Evolutionary conservation across 305 asterid species (phyloP).

Genomic region (Fraxinus greggii): DNA sequence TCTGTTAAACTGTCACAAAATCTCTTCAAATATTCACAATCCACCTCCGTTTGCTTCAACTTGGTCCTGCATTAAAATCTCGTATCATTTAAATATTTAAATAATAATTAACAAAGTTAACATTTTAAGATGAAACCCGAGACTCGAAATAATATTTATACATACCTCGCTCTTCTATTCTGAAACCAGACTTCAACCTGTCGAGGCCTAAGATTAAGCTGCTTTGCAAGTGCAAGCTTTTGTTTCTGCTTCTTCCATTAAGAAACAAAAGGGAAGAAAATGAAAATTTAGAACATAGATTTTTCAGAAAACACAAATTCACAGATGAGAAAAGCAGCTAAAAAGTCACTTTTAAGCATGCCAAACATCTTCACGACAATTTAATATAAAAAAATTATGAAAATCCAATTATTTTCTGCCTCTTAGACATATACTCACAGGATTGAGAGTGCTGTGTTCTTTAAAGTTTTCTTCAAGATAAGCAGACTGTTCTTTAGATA

Average conservation of each 20-base stretch:
- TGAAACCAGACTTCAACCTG: conserved; percentile 82
- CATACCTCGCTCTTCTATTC: conserved; percentile 65
- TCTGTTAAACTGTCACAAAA: conserved; percentile 45
- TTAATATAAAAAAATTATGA: neutral
- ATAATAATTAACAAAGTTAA: neutral
- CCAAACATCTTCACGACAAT: neutral
- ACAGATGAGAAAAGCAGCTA: neutral
- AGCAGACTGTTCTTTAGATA: conserved; percentile 45
- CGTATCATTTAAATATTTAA: neutral
- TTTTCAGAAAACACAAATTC: neutral
- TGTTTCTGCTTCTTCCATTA: conserved; percentile 37
- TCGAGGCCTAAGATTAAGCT: conserved; percentile 54
- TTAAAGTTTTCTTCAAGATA: conserved; percentile 57
- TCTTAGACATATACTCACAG: conserved; percentile 22
- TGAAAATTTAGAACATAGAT: neutral
- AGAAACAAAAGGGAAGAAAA: neutral
- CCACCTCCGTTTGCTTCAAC: conserved; percentile 63
- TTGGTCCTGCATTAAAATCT: conserved; percentile 44
- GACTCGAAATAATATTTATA: neutral
- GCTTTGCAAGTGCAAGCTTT: conserved; percentile 48
- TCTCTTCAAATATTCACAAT: conserved; percentile 51
- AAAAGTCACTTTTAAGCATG: neutral
- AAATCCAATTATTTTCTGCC: neutral
- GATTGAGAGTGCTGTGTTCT: conserved; percentile 43
- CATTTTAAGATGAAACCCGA: neutral